Evolutionary conservation across 495 filamentous ascomycete species (phyloP).

Genomic region (Xylaria flabelliformis): DNA sequence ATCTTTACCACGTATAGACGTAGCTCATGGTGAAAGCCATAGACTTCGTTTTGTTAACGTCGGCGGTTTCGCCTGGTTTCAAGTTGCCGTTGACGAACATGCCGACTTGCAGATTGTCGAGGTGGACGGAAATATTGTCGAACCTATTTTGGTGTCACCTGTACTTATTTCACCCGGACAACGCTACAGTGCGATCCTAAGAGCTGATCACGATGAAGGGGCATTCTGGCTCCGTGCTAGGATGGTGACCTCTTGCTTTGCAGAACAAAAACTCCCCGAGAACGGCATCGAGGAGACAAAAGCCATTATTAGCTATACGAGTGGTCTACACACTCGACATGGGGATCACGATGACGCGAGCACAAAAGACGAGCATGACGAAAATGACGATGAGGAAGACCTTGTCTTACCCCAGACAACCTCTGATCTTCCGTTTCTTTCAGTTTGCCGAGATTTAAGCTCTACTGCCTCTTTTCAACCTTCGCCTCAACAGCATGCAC

Average conservation of each 20-base stretch:
- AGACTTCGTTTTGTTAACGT: constrained; percentile 74
- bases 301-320: constrained; percentile 59
- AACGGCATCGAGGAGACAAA: constrained; percentile 58
- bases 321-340: constrained; percentile 21
- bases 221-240: constrained; percentile 67
- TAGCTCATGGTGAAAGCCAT: constrained; percentile 61
- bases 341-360: constrained; percentile 43
- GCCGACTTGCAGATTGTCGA: constrained; percentile 63
- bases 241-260: constrained; percentile 64
- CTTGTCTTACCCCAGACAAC: constrained; percentile 43
- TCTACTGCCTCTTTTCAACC: constrained; percentile 47
- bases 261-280: constrained; percentile 49
- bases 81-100: constrained; percentile 59
- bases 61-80: constrained; percentile 64
- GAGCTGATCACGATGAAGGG: constrained; percentile 61
- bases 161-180: constrained; percentile 68
- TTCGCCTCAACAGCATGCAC: constrained; percentile 45
- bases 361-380: constrained; percentile 36
- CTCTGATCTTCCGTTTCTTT: constrained; percentile 44
- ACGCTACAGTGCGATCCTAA: constrained; percentile 68
- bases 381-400: constrained; percentile 30
- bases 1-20: constrained; percentile 52
- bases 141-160: constrained; percentile 58
- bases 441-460: constrained; percentile 53
- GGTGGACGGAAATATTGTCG: constrained; percentile 73